phyloP scores from a whole-genome alignment of 1,284 basidiomycete genomes.

The Coniferiporia sulphurascens region DNA sequence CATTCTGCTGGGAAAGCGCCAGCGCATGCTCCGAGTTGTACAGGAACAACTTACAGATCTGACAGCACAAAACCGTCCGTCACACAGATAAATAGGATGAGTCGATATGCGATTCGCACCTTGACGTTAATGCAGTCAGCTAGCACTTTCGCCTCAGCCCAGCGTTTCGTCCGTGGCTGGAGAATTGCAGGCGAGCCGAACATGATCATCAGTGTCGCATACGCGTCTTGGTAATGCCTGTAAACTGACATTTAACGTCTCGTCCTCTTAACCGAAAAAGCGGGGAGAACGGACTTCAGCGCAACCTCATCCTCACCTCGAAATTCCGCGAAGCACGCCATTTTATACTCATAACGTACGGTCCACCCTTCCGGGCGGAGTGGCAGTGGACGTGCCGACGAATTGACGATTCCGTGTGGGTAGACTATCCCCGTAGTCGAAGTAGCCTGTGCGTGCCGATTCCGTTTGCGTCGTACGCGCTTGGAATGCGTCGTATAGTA shows the following conservation, averaged over 20 bases:
- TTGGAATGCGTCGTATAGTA: slow-evolving; percentile 93
- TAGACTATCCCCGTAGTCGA: slow-evolving; percentile 38
- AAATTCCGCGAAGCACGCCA: slow-evolving; percentile 94
- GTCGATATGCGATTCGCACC: slow-evolving; percentile 36
- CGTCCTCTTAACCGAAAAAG: slow-evolving; percentile 5
- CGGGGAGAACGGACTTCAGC: slow-evolving; percentile 55
- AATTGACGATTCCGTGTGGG: slow-evolving; percentile 21
- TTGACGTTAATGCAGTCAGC: slow-evolving; percentile 89
- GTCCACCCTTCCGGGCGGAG: slow-evolving; percentile 88
- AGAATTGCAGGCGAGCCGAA: slow-evolving; percentile 82
- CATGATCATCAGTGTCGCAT: slow-evolving; percentile 77
- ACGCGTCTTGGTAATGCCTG: slow-evolving; percentile 91
- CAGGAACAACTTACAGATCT: slow-evolving; percentile 85
- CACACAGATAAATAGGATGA: background rate
- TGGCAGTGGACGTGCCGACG: slow-evolving; percentile 45
- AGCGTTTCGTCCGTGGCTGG: slow-evolving; percentile 91
- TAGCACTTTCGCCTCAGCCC: slow-evolving; percentile 97
- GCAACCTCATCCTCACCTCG: slow-evolving; percentile 87
- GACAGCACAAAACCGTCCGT: background rate
- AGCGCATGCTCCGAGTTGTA: slow-evolving; percentile 82
- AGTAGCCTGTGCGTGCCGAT: slow-evolving; percentile 57
- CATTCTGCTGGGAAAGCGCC: slow-evolving; percentile 75
- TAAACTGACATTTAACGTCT: background rate
- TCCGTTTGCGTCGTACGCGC: slow-evolving; percentile 84
- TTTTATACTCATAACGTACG: slow-evolving; percentile 95